These are phyloP conservation scores for Ceratobasidium sp. DNA, from an alignment of 1,284 basidiomycete species.

Conservation along the genomic window DNA sequence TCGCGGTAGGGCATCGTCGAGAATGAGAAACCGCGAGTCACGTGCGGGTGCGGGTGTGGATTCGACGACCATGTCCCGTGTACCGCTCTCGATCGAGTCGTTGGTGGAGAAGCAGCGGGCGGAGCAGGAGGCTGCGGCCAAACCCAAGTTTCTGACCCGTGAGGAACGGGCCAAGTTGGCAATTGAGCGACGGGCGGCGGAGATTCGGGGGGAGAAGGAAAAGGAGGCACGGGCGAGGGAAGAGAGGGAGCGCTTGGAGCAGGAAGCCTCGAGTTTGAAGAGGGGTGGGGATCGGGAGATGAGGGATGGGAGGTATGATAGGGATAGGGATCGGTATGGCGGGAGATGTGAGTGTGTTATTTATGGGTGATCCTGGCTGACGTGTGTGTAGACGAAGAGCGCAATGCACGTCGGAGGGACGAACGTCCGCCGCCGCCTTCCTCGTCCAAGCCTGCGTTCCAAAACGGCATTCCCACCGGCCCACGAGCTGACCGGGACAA, in stretches of 20 bases:
- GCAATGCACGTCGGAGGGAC: conserved; percentile 46
- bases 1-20: neutral
- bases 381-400: conserved; percentile 40
- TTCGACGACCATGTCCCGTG: conserved; percentile 5
- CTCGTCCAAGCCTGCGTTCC: conserved; percentile 55
- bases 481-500: conserved; percentile 75
- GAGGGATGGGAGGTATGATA: conserved; percentile 51
- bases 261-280: conserved; percentile 70
- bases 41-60: neutral
- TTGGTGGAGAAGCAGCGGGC: conserved; percentile 84
- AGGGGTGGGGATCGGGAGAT: conserved; percentile 43
- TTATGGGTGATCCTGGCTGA: neutral
- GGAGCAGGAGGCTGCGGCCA: conserved; percentile 87
- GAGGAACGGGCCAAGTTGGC: conserved; percentile 88
- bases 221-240: conserved; percentile 62
- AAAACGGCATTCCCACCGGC: conserved; percentile 77
- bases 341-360: conserved; percentile 44
- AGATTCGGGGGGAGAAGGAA: conserved; percentile 72
- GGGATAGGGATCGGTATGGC: conserved; percentile 50
- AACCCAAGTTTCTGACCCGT: conserved; percentile 90
- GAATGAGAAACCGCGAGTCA: neutral
- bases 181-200: conserved; percentile 81
- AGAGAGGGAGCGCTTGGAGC: conserved; percentile 73
- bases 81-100: conserved; percentile 80
- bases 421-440: conserved; percentile 48